Conservation (phyloP, 768 basidiomycete species). For the Leccinum obscurum region DNA sequence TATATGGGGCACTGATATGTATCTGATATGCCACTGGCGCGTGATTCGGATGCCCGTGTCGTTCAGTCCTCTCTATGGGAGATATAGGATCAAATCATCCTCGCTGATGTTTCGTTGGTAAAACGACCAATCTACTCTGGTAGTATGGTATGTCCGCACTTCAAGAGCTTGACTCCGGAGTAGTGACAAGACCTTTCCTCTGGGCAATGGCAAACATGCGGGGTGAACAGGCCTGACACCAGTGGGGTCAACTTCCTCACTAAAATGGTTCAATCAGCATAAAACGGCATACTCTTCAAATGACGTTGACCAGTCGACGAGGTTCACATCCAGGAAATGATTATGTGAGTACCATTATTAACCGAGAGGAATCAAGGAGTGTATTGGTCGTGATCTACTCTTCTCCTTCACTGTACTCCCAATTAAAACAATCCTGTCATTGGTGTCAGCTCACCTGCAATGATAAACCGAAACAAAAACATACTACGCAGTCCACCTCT, state of each 20-base stretch:
- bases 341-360: neutral
- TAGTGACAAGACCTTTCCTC: neutral
- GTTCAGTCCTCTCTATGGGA: neutral
- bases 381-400: constrained; percentile 4
- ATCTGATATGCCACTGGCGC: neutral
- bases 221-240: neutral
- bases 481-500: constrained; percentile 67
- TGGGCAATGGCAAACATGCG: neutral
- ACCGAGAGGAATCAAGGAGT: neutral
- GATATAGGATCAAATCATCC: neutral
- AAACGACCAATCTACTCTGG: neutral
- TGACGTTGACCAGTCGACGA: neutral
- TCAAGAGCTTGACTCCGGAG: neutral
- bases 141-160: too few relatives aligned
- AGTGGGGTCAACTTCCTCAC: neutral
- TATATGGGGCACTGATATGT: neutral
- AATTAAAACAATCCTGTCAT: constrained; percentile 67
- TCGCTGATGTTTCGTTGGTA: neutral
- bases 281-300: neutral
- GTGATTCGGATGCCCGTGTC: neutral
- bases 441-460: neutral
- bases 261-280: neutral
- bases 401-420: constrained; percentile 56
- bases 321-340: neutral
- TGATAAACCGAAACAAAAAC: constrained; percentile 24